Base-by-base conservation (phyloP, 148 eudicot species). In the Chenopodium berlandieri region DNA sequence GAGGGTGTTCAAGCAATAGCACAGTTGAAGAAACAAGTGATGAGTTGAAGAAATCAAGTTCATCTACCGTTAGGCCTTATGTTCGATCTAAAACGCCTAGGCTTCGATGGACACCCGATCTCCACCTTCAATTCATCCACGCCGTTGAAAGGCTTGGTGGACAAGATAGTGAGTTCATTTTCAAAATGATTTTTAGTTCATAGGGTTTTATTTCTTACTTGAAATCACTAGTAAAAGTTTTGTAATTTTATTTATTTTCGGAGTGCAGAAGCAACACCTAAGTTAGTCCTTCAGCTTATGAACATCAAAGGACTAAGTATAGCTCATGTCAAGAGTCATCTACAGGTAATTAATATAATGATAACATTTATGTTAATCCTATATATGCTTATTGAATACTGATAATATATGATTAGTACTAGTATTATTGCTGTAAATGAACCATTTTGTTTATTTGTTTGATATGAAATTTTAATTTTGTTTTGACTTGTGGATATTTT, bases 261-360 rank as follows among this genome's bases (percentile, higher is more conserved):
- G 81, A 79, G 64, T 86, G 89, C 73, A 94, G 97, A 91, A 85
- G 97, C 97, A 77, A 94, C 97, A 40, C 97, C 97, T 27, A 94
- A 94, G 82, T 84, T 92, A 76, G 97, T 94, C 77, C 94, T 94
- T 85, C 97, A 94, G 65, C 65, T 91, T 67, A 92, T 94, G 97
- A 91, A 91, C 75, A 85, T 94, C 86, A 94, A 94, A 80, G 97
- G 96, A 44, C 78, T 94, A 40, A 90, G 92, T 67, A 94, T 94
- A 75, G 95, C 97, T 73, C 97, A 94, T 91, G 96, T 94, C 87
- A 94, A 94, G 88, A 94, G 97, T 78, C 97, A 94, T 87, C 89
- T 94, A 75, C 97, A 94, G 96, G 97, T 93, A 23, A 79, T 72
- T 79, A 71, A 60, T 75, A 64, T 20, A 34, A 23, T 40, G 20